Evolutionary conservation across 768 basidiomycete species (phyloP).

Genomic region (Phylloporus scabripes): DNA sequence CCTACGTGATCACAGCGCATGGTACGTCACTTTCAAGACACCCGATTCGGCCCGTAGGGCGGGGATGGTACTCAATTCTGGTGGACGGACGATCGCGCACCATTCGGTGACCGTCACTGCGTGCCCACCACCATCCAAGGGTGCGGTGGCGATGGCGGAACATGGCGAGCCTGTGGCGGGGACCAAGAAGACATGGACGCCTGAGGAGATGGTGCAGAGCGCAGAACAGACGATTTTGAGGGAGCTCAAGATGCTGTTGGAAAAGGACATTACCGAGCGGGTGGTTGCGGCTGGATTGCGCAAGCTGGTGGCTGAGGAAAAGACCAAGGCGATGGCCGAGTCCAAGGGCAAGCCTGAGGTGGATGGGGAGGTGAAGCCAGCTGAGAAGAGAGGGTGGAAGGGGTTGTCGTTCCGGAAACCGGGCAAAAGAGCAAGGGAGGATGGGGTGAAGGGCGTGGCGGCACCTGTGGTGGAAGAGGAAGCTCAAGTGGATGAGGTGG

Average conservation of each 20-base stretch:
- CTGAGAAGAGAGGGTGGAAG: conserved; percentile 41
- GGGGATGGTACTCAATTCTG: conserved; percentile 52
- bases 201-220: conserved; percentile 46
- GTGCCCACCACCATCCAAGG: conserved; percentile 32
- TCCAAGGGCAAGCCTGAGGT: conserved; percentile 26
- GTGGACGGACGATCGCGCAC: conserved; percentile 49
- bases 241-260: conserved; percentile 51
- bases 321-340: conserved; percentile 29
- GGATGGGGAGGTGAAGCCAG: conserved; percentile 43
- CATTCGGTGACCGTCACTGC: conserved; percentile 55
- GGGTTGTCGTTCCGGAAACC: conserved; percentile 42
- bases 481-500: conserved; percentile 25
- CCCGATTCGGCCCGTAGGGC: conserved; percentile 61
- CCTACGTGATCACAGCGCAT: conserved; percentile 61
- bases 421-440: conserved; percentile 36
- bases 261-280: conserved; percentile 62
- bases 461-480: conserved; percentile 20
- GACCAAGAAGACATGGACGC: conserved; percentile 45
- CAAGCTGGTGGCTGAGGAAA: conserved; percentile 49
- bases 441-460: conserved; percentile 25
- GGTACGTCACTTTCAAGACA: conserved; percentile 78
- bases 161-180: conserved; percentile 28
- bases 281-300: conserved; percentile 52
- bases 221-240: conserved; percentile 52
- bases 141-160: conserved; percentile 28